Base-by-base conservation (phyloP, 768 basidiomycete genomes). In the Tulasnella sp. region DNA sequence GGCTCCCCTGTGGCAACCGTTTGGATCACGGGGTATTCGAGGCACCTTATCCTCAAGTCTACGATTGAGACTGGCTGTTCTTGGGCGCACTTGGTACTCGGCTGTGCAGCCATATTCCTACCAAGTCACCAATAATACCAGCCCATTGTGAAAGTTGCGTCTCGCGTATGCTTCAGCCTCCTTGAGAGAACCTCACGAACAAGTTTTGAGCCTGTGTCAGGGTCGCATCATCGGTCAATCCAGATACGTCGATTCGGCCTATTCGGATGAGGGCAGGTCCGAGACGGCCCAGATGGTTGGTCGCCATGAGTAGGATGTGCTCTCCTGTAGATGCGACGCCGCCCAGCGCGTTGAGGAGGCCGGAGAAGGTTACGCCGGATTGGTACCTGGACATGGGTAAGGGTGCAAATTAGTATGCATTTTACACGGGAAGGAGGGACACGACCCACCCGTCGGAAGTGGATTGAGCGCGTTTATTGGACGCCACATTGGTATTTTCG, bases 261-360 rank as follows among this genome's bases (percentile, higher is more conserved):
- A 94, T 94, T 52, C 96, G 83, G 67, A 98, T 90, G 48, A 99
- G 80, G 0, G 94, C 96, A 4, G 91, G 85, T 71, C 98, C 96
- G 34, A 99, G 80, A 62, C 77, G 78, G 61, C 87, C 82, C 55
- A 88, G 69, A 66, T 98, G 96, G 70, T 99, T 99, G n/a, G 96
- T 98, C 0, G 96, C 98, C 84, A 99, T 88, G 73, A 99, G 98
- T 30, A 99, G 81, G 68, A 99, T 85, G n/a, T 96, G 84, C 66
- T 96, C 92, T 73, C 97, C 93, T 43, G 92, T 90, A 10, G 94
- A 96, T 3, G 92, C 94, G 27, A 99, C 94, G 17, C 96, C 96
- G 67, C 98, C 96, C 2, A 99, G 76, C 12, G 93, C 92, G 66
- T 99, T 99, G 45, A 99, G 74, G 68, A 98, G 89, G 25, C 96